Evolutionary conservation across 495 filamentous ascomycete genomes (phyloP).

Genomic region (Aspergillus olivimuriae): DNA sequence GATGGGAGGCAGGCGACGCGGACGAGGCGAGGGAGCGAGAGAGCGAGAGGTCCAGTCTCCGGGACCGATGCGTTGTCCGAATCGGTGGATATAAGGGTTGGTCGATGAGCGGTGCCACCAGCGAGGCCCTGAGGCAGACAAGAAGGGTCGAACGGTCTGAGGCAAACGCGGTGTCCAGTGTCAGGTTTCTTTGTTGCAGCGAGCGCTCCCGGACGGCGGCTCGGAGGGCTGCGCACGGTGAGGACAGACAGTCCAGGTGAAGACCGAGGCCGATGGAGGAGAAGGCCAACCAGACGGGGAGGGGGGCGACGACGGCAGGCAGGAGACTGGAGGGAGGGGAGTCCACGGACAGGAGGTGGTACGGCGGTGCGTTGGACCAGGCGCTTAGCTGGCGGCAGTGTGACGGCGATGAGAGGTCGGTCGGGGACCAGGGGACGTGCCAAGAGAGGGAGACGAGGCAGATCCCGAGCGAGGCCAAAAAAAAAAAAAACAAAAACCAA

Average conservation of each 20-base stretch:
- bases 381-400: slow-evolving; percentile 24
- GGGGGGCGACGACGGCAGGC: background rate
- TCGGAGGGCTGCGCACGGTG: no score
- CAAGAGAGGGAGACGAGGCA: background rate
- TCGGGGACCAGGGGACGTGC: slow-evolving; percentile 10
- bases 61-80: background rate
- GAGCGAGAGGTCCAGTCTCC: background rate
- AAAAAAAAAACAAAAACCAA: slow-evolving; percentile 2
- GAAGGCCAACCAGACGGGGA: background rate
- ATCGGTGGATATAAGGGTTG: no score
- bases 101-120: background rate
- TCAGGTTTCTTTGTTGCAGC: background rate
- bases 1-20: background rate
- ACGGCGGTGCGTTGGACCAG: slow-evolving; percentile 8
- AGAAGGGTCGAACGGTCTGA: background rate
- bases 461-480: background rate
- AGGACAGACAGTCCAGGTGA: background rate
- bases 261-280: background rate
- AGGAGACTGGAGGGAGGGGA: background rate
- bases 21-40: slow-evolving; percentile 1
- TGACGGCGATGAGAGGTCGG: slow-evolving; percentile 22
- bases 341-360: background rate
- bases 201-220: background rate
- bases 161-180: background rate
- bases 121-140: background rate